Evolutionary conservation across 495 filamentous ascomycete species (phyloP).

Genomic region (Recurvomyces mirabilis): DNA sequence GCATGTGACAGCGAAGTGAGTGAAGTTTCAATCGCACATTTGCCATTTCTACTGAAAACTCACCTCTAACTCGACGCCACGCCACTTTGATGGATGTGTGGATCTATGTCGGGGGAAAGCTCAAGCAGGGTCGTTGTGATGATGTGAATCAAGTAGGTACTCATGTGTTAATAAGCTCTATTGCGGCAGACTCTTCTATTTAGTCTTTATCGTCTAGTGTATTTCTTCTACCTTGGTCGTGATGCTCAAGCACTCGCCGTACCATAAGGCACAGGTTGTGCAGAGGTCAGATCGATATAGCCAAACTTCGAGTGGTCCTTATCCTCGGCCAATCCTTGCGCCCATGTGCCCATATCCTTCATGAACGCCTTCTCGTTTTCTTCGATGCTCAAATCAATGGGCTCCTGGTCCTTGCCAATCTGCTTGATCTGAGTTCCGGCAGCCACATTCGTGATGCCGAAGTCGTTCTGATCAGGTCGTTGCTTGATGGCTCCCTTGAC

Average conservation of each 20-base stretch:
- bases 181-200: too few species aligned
- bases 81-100: too few species aligned
- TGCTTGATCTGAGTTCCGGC: slow-evolving; percentile 43
- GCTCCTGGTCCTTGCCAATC: slow-evolving; percentile 43
- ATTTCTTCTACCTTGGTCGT: too few species aligned
- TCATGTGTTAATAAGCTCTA: too few species aligned
- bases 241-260: not conserved
- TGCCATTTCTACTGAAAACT: too few species aligned
- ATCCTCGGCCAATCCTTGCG: slow-evolving; percentile 30
- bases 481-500: slow-evolving; percentile 37
- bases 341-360: slow-evolving; percentile 34
- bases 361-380: slow-evolving; percentile 34
- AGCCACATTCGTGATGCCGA: slow-evolving; percentile 35
- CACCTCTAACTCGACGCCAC: too few species aligned
- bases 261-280: slow-evolving; percentile 27
- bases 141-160: too few species aligned
- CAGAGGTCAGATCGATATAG: slow-evolving; percentile 33
- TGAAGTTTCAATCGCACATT: too few species aligned
- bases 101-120: too few species aligned
- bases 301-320: slow-evolving; percentile 29
- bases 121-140: too few species aligned
- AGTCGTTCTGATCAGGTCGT: slow-evolving; percentile 37
- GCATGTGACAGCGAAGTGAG: too few species aligned
- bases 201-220: too few species aligned
- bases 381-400: slow-evolving; percentile 39